Conservation (phyloP, 2,329 filamentous ascomycete genomes). For the Colletotrichum melonis region DNA sequence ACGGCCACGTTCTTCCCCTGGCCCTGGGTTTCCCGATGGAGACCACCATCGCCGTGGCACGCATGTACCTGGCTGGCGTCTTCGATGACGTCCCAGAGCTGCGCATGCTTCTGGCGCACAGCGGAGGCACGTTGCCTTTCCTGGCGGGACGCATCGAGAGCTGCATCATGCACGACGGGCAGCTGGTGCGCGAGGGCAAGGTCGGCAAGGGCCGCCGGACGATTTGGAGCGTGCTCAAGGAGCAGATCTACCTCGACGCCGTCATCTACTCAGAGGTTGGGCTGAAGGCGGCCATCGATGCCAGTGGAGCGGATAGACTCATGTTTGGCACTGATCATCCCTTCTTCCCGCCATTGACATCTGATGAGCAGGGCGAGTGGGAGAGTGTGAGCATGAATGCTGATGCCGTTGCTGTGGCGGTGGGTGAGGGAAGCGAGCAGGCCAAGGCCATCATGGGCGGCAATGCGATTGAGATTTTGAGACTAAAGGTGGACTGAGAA, state of each 20-base stretch:
- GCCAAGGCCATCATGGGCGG: slow-evolving; percentile 67
- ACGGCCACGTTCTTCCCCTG: slow-evolving; percentile 88
- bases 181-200: slow-evolving; percentile 74
- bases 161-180: slow-evolving; percentile 85
- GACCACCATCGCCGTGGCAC: slow-evolving; percentile 88
- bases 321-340: slow-evolving; percentile 88
- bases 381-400: slow-evolving; percentile 70
- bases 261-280: slow-evolving; percentile 85
- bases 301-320: slow-evolving; percentile 73
- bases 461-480: slow-evolving; percentile 67
- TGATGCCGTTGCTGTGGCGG: slow-evolving; percentile 63
- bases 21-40: slow-evolving; percentile 91
- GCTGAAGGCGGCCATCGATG: slow-evolving; percentile 75
- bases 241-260: slow-evolving; percentile 89
- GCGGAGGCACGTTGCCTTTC: slow-evolving; percentile 89
- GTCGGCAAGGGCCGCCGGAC: slow-evolving; percentile 59
- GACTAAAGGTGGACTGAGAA: slow-evolving; percentile 22
- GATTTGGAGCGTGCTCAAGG: slow-evolving; percentile 67
- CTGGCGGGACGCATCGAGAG: slow-evolving; percentile 89
- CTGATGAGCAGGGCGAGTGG: slow-evolving; percentile 73
- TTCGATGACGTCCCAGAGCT: slow-evolving; percentile 81
- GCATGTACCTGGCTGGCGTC: slow-evolving; percentile 88
- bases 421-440: slow-evolving; percentile 57
- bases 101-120: slow-evolving; percentile 85
- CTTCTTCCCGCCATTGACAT: slow-evolving; percentile 81